Evolutionary conservation across 2,329 filamentous ascomycete species (phyloP), one percentile per base, ranked within the genome.

Genomic region (Colletotrichum spinosum): DNA sequence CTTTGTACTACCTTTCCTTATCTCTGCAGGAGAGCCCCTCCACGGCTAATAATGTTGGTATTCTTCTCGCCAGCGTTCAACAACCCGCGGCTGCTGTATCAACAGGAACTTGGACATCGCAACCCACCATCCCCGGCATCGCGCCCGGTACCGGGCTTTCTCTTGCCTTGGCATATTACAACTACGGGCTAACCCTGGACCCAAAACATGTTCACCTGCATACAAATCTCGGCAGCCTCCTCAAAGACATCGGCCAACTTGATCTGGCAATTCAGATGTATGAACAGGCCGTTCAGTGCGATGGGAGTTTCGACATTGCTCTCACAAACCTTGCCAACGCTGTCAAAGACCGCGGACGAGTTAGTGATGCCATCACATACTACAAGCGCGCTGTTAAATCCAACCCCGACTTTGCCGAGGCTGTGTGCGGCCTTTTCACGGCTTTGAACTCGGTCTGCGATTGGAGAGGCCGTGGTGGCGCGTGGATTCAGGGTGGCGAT

Each of bases 11-110:
- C 73, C 84, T 99, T 3, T 99, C 96, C 0, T 81, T 99, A 3
- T 97, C 96, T 0, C 84, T 99, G 2, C 96, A 97, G 69, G 94
- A 96, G 52, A 98, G 96, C 72, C 96, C 96, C 2, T 99, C 96
- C 0, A 99, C 96, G 0, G 96, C 96, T 1, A 99, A 99, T 75
- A 99, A 99, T 75, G 94, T 99, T 11, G 96, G 96, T 3, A 99
- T 99, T 60, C 84, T 99, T 35, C 87, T 99, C n/a, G 96, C 96
- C 6, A 93, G 96, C 61, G 92, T 98, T 17, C 96, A 97, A 73
- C 94, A 97, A 63, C 64, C 75, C 8, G 69, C 71, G 34, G 74
- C 82, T 17, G 81, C 80, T 11, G 38, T 66, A 10, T 63, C 64
- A 12, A 60, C 53, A n/a, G 51, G 58, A 11, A 68, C 67, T 35